Evolutionary conservation across 495 filamentous ascomycete genomes (phyloP).

Genomic region (Cudoniella acicularis): DNA sequence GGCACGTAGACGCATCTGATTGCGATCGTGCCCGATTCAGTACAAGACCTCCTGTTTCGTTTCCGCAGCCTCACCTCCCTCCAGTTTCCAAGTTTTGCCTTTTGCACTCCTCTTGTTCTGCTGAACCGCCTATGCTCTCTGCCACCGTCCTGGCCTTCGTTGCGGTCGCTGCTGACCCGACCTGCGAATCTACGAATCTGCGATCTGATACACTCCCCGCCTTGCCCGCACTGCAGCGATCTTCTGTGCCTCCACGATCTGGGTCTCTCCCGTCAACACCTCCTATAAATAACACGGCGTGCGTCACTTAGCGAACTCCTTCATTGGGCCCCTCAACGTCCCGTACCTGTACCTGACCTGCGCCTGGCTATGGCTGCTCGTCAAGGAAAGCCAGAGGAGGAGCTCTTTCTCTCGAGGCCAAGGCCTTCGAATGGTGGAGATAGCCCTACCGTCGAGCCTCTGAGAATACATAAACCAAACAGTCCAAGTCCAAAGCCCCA

Average conservation of each 20-base stretch:
- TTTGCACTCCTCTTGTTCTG: not conserved
- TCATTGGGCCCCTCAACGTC: slow-evolving; percentile 11
- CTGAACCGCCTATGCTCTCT: too few species aligned
- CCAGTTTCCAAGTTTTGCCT: not conserved
- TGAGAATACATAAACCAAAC: slow-evolving; percentile 76
- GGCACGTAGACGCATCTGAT: not conserved
- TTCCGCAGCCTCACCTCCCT: slow-evolving; percentile 4
- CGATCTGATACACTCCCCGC: slow-evolving; percentile 11
- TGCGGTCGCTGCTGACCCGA: slow-evolving; percentile 21
- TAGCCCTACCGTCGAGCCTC: slow-evolving; percentile 74
- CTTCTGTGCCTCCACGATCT: slow-evolving; percentile 16
- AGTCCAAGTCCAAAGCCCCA: slow-evolving; percentile 52
- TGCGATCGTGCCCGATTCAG: not conserved
- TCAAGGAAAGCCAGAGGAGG: slow-evolving; percentile 59
- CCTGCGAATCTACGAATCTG: not conserved
- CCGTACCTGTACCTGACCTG: too few species aligned
- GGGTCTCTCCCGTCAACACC: slow-evolving; percentile 18
- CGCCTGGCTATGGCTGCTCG: slow-evolving; percentile 22
- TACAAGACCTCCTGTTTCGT: slow-evolving; percentile 5
- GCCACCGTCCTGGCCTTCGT: slow-evolving; percentile 5
- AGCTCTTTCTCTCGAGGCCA: slow-evolving; percentile 70
- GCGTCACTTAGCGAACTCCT: slow-evolving; percentile 20
- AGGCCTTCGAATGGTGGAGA: slow-evolving; percentile 52
- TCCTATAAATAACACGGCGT: slow-evolving; percentile 27
- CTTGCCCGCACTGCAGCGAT: slow-evolving; percentile 19